Percentiles rank a stretch among this genome's conserved stretches.
Evolutionary conservation across 805 yeast species (phyloP).

Genomic region (Candida parachauliodes): DNA sequence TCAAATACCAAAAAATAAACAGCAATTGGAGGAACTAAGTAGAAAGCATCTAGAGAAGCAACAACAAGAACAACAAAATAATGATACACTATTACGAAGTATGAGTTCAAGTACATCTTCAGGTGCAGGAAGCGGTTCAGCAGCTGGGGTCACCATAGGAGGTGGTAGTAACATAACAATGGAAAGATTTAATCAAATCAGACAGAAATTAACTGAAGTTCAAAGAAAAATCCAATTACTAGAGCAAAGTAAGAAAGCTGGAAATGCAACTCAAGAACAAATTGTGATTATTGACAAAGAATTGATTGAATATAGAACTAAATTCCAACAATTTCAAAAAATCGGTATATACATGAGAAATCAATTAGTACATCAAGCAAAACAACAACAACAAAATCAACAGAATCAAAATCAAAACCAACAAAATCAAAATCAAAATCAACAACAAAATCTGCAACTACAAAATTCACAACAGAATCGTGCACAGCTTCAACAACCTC

Average conservation of each 20-base stretch:
- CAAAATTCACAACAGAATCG: background rate
- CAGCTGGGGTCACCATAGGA: background rate
- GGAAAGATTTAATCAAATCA: constrained; percentile 42
- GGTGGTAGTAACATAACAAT: constrained; percentile 24
- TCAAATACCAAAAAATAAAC: constrained; percentile 2
- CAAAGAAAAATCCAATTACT: constrained; percentile 49
- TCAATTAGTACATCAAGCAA: constrained; percentile 35
- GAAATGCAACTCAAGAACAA: constrained; percentile 44
- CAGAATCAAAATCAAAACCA: constrained; percentile 9
- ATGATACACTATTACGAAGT: background rate
- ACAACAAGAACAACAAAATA: constrained; percentile 7
- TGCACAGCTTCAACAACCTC: background rate
- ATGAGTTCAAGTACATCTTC: constrained; percentile 5
- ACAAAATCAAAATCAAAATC: constrained; percentile 5
- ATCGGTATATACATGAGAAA: constrained; percentile 47
- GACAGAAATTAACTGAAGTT: constrained; percentile 46
- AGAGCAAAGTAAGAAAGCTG: constrained; percentile 44
- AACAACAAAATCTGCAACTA: constrained; percentile 1
- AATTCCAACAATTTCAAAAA: constrained; percentile 48
- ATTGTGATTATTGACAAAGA: constrained; percentile 44
- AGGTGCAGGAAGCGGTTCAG: constrained; percentile 7
- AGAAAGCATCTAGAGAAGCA: constrained; percentile 5
- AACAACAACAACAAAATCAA: constrained; percentile 10
- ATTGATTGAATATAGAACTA: constrained; percentile 44
- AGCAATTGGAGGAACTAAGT: constrained; percentile 4